phyloP scores from a whole-genome alignment of 2,329 filamentous ascomycete genomes.

The Scytalidium lignicola region DNA sequence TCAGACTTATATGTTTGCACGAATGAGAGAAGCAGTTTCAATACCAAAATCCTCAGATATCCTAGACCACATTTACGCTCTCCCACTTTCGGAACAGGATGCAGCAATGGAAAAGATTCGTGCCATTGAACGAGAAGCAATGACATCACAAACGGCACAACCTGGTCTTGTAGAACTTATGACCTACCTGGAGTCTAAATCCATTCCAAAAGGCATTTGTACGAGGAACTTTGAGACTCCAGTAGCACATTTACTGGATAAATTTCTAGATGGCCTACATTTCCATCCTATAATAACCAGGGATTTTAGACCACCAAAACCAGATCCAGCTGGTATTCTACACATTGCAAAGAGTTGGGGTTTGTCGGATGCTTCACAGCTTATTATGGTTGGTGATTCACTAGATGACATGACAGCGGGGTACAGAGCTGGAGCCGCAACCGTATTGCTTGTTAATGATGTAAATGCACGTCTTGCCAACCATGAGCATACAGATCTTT shows the following conservation, averaged over 20 bases:
- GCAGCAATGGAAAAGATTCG: constrained; percentile 69
- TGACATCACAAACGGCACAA: constrained; percentile 75
- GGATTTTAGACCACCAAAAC: constrained; percentile 78
- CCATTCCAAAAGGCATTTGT: constrained; percentile 76
- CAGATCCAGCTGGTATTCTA: constrained; percentile 79
- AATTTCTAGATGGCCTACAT: constrained; percentile 61
- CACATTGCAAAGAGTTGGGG: constrained; percentile 79
- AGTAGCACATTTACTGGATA: constrained; percentile 67
- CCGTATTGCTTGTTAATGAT: constrained; percentile 83
- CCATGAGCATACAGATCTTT: constrained; percentile 73
- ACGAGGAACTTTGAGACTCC: constrained; percentile 89
- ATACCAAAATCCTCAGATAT: constrained; percentile 77
- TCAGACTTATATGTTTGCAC: constrained; percentile 90
- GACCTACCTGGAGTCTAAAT: constrained; percentile 67
- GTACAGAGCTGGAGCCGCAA: constrained; percentile 75
- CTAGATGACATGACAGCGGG: constrained; percentile 94
- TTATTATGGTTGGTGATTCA: constrained; percentile 57
- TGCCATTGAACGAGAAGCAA: constrained; percentile 73
- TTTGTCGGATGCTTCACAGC: constrained; percentile 11
- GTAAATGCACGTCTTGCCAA: constrained; percentile 65
- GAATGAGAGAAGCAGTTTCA: constrained; percentile 73
- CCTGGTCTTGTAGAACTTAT: constrained; percentile 74
- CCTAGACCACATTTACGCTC: constrained; percentile 75
- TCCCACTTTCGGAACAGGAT: constrained; percentile 58
- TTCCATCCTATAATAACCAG: constrained; percentile 81